Evolutionary conservation across 331 rosid genomes (phyloP), one percentile per base, ranked within the genome.

Genomic region (Telfairia occidentalis): DNA sequence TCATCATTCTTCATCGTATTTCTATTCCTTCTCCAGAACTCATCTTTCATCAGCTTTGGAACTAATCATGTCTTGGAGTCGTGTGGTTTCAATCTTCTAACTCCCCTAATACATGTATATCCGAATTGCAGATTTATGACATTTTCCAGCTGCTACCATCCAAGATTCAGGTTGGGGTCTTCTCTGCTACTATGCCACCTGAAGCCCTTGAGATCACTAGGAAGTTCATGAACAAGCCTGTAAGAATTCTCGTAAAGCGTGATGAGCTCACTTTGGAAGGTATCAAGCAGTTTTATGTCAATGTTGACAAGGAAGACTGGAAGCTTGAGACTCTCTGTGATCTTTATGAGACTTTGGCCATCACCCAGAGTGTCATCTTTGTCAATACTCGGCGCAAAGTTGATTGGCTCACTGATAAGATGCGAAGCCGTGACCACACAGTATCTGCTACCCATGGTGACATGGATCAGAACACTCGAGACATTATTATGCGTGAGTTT

Each of bases 381-480:
- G 95, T 85, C 65, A 89, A 89, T 85, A 89, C 94, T 45, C 81
- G 94, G 66, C 91, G 90, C 75, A 83, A 89, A 80, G 94, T 89
- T 24, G 94, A 86, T 70, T 89, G 94, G 91, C 88, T 89, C 57
- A 84, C 90, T 11, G 92, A 88, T 78, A 88, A 86, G 82, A 88
- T 84, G 92, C 87, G 89, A 15, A 26, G 89, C 70, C 87, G 89
- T 37, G 91, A 89, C 61, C 93, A 88, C 86, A 90, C 93, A 0
- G 93, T 90, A 29, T 88, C 93, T 67, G 91, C 93, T 53, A 88
- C 93, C 69, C 93, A 90, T 34, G 93, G 96, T 65, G 96, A 90
- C 82, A 90, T 90, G 96, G 96, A 90, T 80, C 96, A 90, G 61
- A 90, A 88, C 83, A 85, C 93, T 5, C 82, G 96, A 57, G 93